Base-by-base conservation (phyloP, 2,329 filamentous ascomycete genomes). In the Diaporthe longicolla region DNA sequence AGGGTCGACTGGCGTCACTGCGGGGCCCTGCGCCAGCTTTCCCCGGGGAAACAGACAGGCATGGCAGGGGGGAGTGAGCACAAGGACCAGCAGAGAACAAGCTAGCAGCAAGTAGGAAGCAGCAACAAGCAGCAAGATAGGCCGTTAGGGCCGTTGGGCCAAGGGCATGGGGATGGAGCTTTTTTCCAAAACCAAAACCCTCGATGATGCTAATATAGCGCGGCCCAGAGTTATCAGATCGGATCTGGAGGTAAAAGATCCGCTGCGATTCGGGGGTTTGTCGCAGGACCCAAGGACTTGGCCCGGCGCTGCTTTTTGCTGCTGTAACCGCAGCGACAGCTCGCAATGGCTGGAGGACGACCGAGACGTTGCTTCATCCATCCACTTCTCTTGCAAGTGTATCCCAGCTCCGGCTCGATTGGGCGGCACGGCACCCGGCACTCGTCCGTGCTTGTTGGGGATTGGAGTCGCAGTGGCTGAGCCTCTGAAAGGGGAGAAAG, bases 11-110 rank as follows among this genome's bases (percentile, higher is more conserved):
- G 63, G 45, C 63, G 63, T 66, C 63, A 66, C 63, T 66, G 52
- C 43, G 66, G 66, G 66, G 66, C 66, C 66, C 24, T 70, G 66
- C 24, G 52, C 50, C 66, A 70, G 66, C 66, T 40, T 70, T 55
- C 19, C 35, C 63, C 63, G 40, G 63, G 32, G 15, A 66, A 24
- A 52, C 37, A 45, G 24, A 50, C 40, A 48, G 50, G 70, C 50
- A 35, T 50, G 15, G 55, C 37, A 40, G 37, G 37, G 37, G 37
- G 35, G 40, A 3, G 40, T 43, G 43, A 63, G 70, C 70, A 32
- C 54, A 6, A 63, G 58, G 37, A 40, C 58, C 37, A 63, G 58
- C 45, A 19, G 35, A 29, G 37, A 21, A 21, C 37, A 29, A 24
- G 37, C 37, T 40, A 40, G 11, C 37, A 40, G 37, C 11, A 40